Percentiles rank a stretch among this genome's conserved stretches.
These are phyloP conservation scores for Lichtheimia ramosa DNA, from an alignment of 371 early-diverging fungal species.

Conservation along the genomic window DNA sequence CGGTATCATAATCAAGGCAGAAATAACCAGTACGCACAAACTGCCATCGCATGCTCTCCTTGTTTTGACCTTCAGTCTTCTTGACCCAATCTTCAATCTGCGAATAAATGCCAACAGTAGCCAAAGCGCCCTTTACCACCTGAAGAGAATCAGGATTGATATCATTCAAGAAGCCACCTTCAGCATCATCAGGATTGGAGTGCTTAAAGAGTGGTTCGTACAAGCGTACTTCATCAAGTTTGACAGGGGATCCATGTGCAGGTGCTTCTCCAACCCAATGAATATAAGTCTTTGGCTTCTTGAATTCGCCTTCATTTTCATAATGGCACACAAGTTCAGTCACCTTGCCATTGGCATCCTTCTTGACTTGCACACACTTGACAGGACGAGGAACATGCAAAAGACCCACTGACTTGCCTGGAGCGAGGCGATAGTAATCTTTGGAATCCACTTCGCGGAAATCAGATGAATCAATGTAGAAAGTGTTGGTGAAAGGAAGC, in stretches of 20 bases:
- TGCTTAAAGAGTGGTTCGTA: slow-evolving; percentile 91
- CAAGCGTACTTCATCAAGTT: slow-evolving; percentile 79
- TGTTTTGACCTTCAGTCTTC: slow-evolving; percentile 47
- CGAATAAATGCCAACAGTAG: slow-evolving; percentile 85
- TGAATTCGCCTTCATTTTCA: slow-evolving; percentile 68
- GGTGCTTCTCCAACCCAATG: slow-evolving; percentile 96
- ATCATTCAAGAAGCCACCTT: slow-evolving; percentile 93
- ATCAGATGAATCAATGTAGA: slow-evolving; percentile 96
- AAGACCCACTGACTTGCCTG: slow-evolving; percentile 93
- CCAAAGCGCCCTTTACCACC: slow-evolving; percentile 70
- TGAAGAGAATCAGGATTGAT: slow-evolving; percentile 82
- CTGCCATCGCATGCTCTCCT: slow-evolving; percentile 93
- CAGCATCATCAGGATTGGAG: slow-evolving; percentile 86
- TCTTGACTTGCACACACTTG: slow-evolving; percentile 79
- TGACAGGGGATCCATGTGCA: slow-evolving; percentile 80
- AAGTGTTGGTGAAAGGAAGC: slow-evolving; percentile 84
- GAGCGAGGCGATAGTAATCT: slow-evolving; percentile 94
- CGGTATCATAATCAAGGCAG: slow-evolving; percentile 91
- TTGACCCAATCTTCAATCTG: slow-evolving; percentile 47
- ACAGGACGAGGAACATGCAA: slow-evolving; percentile 84
- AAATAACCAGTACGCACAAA: slow-evolving; percentile 98
- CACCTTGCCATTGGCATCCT: slow-evolving; percentile 73
- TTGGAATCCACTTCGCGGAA: slow-evolving; percentile 90
- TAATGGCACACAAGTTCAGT: slow-evolving; percentile 77
- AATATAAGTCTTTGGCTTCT: slow-evolving; percentile 96